Evolutionary conservation across 2,329 filamentous ascomycete species (phyloP), one percentile per base, ranked within the genome.

Genomic region (Aschersonia sp.): DNA sequence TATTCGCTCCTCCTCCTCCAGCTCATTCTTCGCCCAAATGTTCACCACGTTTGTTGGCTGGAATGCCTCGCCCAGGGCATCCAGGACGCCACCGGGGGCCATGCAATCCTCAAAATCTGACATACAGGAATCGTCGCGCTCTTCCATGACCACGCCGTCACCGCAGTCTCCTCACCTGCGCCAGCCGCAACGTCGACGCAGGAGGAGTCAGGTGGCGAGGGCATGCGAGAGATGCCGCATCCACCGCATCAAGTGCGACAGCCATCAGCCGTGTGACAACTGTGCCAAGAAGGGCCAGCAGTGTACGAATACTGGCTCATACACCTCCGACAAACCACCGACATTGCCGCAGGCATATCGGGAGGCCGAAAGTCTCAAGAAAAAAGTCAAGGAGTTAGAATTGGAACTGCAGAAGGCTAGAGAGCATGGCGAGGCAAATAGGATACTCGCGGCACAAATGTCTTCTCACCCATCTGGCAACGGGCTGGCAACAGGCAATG

Each of bases 171-270:
- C 12, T 9, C 41, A 43, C 2, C 41, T 10, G 7, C 41, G 6
- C 41, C 41, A 20, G 28, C 35, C 7, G 35, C 35, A 40, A n/a
- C 35, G 35, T 9, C 41, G 41, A 43, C 9, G 4, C 28, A 43
- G 41, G 28, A 43, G 41, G 28, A 43, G 41, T 20, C 41, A 43
- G 28, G 41, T 43, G 6, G 4, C 41, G 41, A 43, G 41, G 41
- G 41, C 41, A 29, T 43, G 41, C 28, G 41, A 43, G 28, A 28
- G 43, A 9, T 45, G 43, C 48, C 64, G 65, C 2, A 53, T 60
- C 9, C 56, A 65, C 45, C 59, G 64, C 3, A 62, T 67, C 48
- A 62, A 62, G 47, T 69, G 66, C 48, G 65, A 69, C 53, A 60
- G 58, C 45, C 56, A 54, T 7, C 51, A 57, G 49, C 65, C 66